Evolutionary conservation across 2,329 filamentous ascomycete species (phyloP).

Genomic region (Clonostachys rhizophaga): DNA sequence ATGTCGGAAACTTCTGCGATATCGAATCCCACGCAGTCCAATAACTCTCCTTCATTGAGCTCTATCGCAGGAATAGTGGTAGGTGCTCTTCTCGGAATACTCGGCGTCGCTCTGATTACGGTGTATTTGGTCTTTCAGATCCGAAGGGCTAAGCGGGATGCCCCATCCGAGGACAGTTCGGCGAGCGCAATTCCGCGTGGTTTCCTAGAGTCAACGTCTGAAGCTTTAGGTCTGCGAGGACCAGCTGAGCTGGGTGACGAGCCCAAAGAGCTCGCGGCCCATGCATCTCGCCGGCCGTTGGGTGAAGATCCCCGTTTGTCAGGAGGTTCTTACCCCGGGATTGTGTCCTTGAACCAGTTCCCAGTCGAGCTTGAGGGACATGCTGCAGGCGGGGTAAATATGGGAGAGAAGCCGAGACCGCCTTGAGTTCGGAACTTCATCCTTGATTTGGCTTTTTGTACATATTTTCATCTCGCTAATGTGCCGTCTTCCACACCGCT

Average conservation of each 20-base stretch:
- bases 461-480: too few species aligned
- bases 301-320: too few species aligned
- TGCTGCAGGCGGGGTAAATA: too few species aligned
- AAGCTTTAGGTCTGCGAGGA: conserved; percentile 1
- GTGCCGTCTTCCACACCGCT: too few species aligned
- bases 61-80: conserved; percentile 8
- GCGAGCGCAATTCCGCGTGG: too few species aligned
- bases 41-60: background rate
- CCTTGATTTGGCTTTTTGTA: too few species aligned
- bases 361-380: too few species aligned
- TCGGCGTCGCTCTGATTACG: conserved; percentile 27
- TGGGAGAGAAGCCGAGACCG: too few species aligned
- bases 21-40: background rate
- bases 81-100: conserved; percentile 7
- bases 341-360: too few species aligned
- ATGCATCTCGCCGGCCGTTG: too few species aligned
- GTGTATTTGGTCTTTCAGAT: conserved; percentile 23
- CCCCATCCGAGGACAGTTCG: background rate
- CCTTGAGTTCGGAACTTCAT: too few species aligned
- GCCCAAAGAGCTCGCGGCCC: conserved; percentile 1
- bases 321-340: too few species aligned
- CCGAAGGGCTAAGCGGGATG: background rate
- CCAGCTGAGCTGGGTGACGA: background rate
- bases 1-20: background rate
- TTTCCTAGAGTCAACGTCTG: background rate